phyloP scores from a whole-genome alignment of 1,139 yeast species.

The Scheffersomyces insectosa region DNA sequence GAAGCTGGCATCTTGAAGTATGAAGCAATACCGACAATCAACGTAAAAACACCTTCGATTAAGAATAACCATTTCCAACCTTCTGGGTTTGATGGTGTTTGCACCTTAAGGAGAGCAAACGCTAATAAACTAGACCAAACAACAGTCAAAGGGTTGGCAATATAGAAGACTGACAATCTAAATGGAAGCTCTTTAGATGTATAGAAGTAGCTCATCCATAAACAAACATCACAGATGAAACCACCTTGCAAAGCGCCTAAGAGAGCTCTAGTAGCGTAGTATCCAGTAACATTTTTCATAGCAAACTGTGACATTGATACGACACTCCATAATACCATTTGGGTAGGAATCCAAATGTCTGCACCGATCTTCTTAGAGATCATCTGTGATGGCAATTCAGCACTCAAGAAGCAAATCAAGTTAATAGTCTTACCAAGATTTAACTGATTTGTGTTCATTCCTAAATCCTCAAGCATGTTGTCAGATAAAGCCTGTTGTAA shows the following conservation, averaged over 20 bases:
- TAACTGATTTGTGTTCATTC: slow-evolving; percentile 46
- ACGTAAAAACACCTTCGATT: slow-evolving; percentile 33
- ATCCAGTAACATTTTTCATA: slow-evolving; percentile 28
- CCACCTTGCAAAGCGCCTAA: slow-evolving; percentile 33
- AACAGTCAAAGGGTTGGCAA: slow-evolving; percentile 22
- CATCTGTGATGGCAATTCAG: slow-evolving; percentile 58
- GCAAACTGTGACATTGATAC: slow-evolving; percentile 49
- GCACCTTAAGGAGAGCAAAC: slow-evolving; percentile 27
- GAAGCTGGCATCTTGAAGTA: slow-evolving; percentile 38
- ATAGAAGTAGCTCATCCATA: slow-evolving; percentile 35
- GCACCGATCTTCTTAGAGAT: slow-evolving; percentile 54
- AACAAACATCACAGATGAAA: slow-evolving; percentile 28
- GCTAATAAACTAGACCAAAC: slow-evolving; percentile 27
- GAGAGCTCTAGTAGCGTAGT: slow-evolving; percentile 27
- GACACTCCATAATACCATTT: slow-evolving; percentile 51
- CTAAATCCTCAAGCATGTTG: slow-evolving; percentile 43
- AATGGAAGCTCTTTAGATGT: slow-evolving; percentile 26
- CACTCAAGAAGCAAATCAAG: slow-evolving; percentile 44
- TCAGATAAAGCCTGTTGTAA: slow-evolving; percentile 53
- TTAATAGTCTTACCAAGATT: slow-evolving; percentile 50
- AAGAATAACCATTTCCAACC: slow-evolving; percentile 41
- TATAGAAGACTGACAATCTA: slow-evolving; percentile 28
- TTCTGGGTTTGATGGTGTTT: slow-evolving; percentile 11
- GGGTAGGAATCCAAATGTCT: slow-evolving; percentile 55
- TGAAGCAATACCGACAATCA: slow-evolving; percentile 27